Conservation (phyloP, 805 yeast species). For the Saccharomycopsis amapae region DNA sequence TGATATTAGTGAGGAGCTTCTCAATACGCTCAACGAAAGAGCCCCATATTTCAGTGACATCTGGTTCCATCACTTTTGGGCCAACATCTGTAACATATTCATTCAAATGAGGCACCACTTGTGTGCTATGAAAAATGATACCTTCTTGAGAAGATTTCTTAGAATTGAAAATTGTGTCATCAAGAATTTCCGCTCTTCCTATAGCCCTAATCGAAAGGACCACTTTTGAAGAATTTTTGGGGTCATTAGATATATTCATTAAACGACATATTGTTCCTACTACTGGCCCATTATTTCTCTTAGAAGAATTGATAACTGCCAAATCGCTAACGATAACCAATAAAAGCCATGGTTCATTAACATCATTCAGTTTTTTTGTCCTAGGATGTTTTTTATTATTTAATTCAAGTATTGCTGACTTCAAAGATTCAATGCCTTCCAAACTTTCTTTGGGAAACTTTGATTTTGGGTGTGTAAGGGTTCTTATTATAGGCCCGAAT, state of each 20-base stretch:
- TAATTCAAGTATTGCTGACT: constrained; percentile 6
- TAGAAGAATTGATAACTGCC: neutral
- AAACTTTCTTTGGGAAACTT: constrained; percentile 28
- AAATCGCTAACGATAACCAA: neutral
- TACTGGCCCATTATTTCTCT: neutral
- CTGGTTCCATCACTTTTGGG: constrained; percentile 11
- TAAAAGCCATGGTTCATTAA: neutral
- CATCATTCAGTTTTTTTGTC: neutral
- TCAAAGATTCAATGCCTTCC: constrained; percentile 31
- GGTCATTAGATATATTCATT: constrained; percentile 39
- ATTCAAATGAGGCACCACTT: constrained; percentile 25
- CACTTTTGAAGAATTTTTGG: constrained; percentile 29
- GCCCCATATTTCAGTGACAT: constrained; percentile 16
- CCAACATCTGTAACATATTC: constrained; percentile 19
- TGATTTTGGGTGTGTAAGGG: constrained; percentile 12
- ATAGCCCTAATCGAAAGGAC: constrained; percentile 45
- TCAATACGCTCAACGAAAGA: constrained; percentile 18
- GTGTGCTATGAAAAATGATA: too few species aligned
- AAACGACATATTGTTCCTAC: constrained; percentile 40
- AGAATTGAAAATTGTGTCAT: too few species aligned
- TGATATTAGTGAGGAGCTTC: constrained; percentile 26
- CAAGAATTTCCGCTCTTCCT: constrained; percentile 37
- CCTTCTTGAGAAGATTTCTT: too few species aligned
- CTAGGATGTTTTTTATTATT: neutral
- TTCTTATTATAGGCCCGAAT: too few species aligned